phyloP scores from a whole-genome alignment of 1,284 basidiomycete genomes.

The Gastroboletus turbinatus region DNA sequence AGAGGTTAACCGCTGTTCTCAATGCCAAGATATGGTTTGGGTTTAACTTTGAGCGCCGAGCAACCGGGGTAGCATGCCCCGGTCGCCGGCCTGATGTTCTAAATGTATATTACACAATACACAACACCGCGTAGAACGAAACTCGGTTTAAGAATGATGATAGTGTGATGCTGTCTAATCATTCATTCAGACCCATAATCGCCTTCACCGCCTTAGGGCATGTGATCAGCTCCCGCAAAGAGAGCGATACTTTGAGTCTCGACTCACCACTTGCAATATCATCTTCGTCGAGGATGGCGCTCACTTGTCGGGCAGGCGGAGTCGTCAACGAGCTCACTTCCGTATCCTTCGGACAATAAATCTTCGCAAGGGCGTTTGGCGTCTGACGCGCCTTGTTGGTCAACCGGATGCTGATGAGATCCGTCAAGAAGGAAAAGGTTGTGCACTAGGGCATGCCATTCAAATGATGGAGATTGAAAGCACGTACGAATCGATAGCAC shows the following conservation, averaged over 20 bases:
- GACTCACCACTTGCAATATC: conserved; percentile 30
- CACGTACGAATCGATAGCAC: conserved; percentile 30
- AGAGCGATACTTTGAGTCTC: background rate
- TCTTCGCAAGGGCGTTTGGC: conserved; percentile 22
- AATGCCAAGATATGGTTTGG: background rate
- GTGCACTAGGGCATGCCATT: background rate
- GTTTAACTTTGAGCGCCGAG: background rate
- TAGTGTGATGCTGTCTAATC: conserved; percentile 2
- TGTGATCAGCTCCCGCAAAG: background rate
- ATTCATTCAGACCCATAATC: conserved; percentile 12
- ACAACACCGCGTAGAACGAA: background rate
- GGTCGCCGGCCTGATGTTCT: too few species aligned
- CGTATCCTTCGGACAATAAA: conserved; percentile 25
- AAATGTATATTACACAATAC: background rate
- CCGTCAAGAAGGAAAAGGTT: background rate
- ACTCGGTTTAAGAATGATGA: background rate
- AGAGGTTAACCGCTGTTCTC: background rate
- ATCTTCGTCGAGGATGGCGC: conserved; percentile 12
- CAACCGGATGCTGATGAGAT: conserved; percentile 20
- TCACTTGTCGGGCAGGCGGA: conserved; percentile 20
- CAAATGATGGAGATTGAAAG: background rate
- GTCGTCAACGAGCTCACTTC: conserved; percentile 21
- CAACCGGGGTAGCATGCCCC: background rate
- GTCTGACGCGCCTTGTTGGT: conserved; percentile 30
- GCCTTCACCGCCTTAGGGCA: conserved; percentile 13